Evolutionary conservation across 1,284 basidiomycete species (phyloP).

Genomic region (Prillingera fragicola): DNA sequence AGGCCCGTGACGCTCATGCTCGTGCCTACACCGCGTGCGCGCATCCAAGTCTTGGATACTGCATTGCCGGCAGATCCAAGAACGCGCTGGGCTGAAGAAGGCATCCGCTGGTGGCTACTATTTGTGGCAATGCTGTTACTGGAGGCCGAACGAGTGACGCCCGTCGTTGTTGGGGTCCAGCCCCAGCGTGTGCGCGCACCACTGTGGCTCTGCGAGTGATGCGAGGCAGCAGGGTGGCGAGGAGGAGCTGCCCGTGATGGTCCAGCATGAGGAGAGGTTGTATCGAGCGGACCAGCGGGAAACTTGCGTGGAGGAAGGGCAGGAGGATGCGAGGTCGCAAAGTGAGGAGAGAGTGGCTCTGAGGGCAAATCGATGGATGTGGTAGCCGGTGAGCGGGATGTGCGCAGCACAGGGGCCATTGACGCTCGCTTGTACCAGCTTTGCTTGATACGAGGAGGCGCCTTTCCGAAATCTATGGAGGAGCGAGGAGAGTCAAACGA

Average conservation of each 20-base stretch:
- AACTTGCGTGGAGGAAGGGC: conserved; percentile 32
- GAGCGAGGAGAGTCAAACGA: conserved; percentile 20
- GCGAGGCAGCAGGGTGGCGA: conserved; percentile 23
- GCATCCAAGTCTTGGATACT: conserved; percentile 39
- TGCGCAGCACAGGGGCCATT: conserved; percentile 26
- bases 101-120: conserved; percentile 24
- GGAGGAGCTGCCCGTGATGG: conserved; percentile 19
- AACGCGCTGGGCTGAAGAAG: conserved; percentile 33
- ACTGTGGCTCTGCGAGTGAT: conserved; percentile 30
- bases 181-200: conserved; percentile 37
- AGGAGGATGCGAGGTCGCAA: conserved; percentile 24
- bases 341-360: conserved; percentile 21
- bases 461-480: conserved; percentile 24
- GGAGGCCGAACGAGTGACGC: conserved; percentile 34
- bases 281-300: conserved; percentile 22
- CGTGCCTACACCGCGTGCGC: conserved; percentile 38
- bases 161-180: conserved; percentile 8
- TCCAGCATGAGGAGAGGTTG: conserved; percentile 16
- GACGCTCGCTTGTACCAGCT: conserved; percentile 39
- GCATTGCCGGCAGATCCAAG: conserved; percentile 40
- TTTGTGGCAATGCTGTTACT: conserved; percentile 28
- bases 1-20: conserved; percentile 34
- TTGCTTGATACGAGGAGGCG: conserved; percentile 31
- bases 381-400: conserved; percentile 28
- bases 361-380: conserved; percentile 18